Conservation (phyloP, 768 basidiomycete genomes). For the Serendipita sp. region DNA sequence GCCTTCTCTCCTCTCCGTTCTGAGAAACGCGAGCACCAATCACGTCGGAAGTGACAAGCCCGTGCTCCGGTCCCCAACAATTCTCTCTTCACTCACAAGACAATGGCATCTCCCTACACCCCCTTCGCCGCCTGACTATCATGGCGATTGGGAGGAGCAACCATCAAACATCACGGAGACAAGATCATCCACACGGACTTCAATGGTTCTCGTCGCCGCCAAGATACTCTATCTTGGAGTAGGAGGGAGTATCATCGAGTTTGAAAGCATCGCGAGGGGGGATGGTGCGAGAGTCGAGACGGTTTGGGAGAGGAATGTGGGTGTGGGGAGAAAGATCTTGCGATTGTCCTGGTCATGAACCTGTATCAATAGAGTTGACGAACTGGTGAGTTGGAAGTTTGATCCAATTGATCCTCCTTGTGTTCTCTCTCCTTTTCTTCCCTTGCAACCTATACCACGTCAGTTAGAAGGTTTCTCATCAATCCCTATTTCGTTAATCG, state of each 20-base stretch:
- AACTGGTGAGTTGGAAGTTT: too few relatives aligned
- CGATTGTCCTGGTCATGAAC: constrained; percentile 33
- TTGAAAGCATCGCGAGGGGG: constrained; percentile 34
- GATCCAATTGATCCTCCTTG: too few relatives aligned
- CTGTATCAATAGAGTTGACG: neutral
- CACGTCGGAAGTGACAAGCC: neutral
- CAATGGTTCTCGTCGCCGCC: constrained; percentile 62
- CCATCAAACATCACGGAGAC: neutral
- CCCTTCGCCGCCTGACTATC: constrained; percentile 18
- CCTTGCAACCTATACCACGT: neutral
- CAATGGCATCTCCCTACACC: constrained; percentile 19
- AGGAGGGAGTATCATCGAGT: constrained; percentile 71
- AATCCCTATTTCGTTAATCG: neutral
- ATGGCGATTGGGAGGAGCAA: neutral
- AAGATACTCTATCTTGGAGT: constrained; percentile 94
- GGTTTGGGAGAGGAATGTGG: constrained; percentile 47
- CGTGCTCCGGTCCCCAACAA: neutral
- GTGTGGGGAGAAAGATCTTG: constrained; percentile 63
- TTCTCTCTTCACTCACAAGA: neutral
- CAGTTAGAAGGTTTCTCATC: too few relatives aligned
- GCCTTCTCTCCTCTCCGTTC: constrained; percentile 35
- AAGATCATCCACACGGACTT: constrained; percentile 8
- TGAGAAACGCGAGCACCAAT: neutral
- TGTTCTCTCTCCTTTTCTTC: neutral
- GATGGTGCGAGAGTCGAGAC: constrained; percentile 27